Evolutionary conservation across 768 basidiomycete species (phyloP), one percentile per base, ranked within the genome.

Genomic region (Podaxis sp.): DNA sequence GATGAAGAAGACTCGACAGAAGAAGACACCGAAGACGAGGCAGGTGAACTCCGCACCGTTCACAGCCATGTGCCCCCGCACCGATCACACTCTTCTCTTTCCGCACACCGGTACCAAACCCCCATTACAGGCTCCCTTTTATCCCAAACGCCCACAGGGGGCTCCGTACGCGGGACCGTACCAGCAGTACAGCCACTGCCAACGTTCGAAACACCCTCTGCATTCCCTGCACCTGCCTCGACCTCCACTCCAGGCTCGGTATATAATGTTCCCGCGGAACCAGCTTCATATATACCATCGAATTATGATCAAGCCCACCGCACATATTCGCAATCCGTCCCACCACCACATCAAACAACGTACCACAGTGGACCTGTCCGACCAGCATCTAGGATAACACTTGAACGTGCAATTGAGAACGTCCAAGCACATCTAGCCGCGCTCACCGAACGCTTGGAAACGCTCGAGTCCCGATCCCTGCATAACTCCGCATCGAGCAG

Each of bases 361-460:
- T 46, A 33, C 54, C 73, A 74, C 30, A 75, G 74, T 63, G 77
- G 73, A 17, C 73, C 79, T 36, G 65, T 71, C 10, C 75, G 82
- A 50, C 81, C 85, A 2, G 75, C 78, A 24, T 84, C 87, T 7
- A 75, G 79, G 20, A 73, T 81, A 40, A 77, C 82, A 6, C 77
- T 96, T 58, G 93, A 95, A 72, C 84, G 83, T 51, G 90, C 90
- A 0, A 77, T 95, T 20, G 91, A 95, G 73, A 87, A 83, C 65
- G 82, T 94, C 56, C 93, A 96, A 72, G 84, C 87, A 0, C 90
- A 93, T 65, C 75, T 95, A 20, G 91, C 91, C 0, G 92, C 92
- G 5, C 81, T 95, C 49, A 86, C 84, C 7, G 93, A 95, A 72
- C 87, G 94, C 30, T 75, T 95, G n/a, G 93, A 95, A 68, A 79